phyloP scores from a whole-genome alignment of 2,329 filamentous ascomycete species.

The Achaetomium macrosporum region DNA sequence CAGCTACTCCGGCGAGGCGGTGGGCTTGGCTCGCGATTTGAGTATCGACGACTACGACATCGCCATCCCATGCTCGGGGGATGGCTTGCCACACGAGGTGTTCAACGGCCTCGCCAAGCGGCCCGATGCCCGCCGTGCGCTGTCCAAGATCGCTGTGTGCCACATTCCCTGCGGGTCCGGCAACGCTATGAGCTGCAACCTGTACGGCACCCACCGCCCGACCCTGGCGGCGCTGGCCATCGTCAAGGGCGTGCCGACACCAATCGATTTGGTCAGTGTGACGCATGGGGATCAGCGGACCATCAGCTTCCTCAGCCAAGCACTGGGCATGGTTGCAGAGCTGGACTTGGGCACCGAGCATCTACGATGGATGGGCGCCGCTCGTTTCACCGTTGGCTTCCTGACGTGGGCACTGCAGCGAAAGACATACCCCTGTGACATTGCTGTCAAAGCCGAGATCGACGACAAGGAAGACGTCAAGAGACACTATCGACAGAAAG shows the following conservation, averaged over 20 bases:
- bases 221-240: constrained; percentile 74
- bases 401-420: constrained; percentile 69
- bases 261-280: constrained; percentile 79
- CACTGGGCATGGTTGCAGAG: constrained; percentile 85
- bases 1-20: constrained; percentile 66
- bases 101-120: constrained; percentile 87
- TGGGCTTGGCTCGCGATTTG: constrained; percentile 66
- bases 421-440: constrained; percentile 79
- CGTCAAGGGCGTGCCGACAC: constrained; percentile 79
- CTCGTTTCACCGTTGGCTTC: constrained; percentile 80
- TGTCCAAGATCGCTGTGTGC: constrained; percentile 72
- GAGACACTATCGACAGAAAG: constrained; percentile 53
- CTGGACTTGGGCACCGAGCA: constrained; percentile 85
- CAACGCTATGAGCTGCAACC: constrained; percentile 87
- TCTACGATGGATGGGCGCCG: constrained; percentile 85
- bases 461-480: constrained; percentile 69
- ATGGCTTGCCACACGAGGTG: constrained; percentile 86
- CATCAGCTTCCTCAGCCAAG: constrained; percentile 86
- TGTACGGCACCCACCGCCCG: constrained; percentile 72
- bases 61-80: constrained; percentile 83
- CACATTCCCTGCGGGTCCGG: constrained; percentile 91
- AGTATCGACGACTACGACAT: constrained; percentile 80
- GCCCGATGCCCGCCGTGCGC: constrained; percentile 64
- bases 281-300: constrained; percentile 71
- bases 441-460: constrained; percentile 78